Conservation (phyloP, 768 basidiomycete genomes). For the Tylopilus subfusipes region DNA sequence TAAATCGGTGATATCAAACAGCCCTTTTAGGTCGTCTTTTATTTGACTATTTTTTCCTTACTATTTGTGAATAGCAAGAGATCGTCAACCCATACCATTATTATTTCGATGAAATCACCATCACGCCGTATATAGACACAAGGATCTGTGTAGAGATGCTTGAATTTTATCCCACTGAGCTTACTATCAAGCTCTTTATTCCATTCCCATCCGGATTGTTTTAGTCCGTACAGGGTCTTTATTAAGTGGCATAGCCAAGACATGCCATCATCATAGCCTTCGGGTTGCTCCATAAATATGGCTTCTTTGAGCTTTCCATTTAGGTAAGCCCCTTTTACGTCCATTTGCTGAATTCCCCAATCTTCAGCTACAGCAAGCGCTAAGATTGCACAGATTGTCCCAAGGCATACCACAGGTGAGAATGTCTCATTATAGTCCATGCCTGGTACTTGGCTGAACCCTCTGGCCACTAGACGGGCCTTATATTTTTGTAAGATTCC, state of each 20-base stretch:
- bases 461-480: background rate
- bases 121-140: background rate
- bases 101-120: background rate
- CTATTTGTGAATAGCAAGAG: background rate
- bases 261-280: background rate
- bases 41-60: background rate
- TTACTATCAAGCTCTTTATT: background rate
- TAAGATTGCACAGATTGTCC: background rate
- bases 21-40: background rate
- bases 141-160: background rate
- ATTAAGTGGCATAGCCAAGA: background rate
- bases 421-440: background rate
- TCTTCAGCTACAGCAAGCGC: background rate
- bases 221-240: background rate
- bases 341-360: conserved; percentile 6
- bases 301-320: background rate
- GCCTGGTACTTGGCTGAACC: background rate
- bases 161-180: background rate
- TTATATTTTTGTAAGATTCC: background rate
- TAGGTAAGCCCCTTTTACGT: background rate
- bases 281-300: background rate
- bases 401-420: background rate
- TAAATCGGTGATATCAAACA: background rate
- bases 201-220: background rate
- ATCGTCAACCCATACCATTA: background rate